Evolutionary conservation across 345 rosid genomes (phyloP).

Genomic region (Eucalyptus curtisii): DNA sequence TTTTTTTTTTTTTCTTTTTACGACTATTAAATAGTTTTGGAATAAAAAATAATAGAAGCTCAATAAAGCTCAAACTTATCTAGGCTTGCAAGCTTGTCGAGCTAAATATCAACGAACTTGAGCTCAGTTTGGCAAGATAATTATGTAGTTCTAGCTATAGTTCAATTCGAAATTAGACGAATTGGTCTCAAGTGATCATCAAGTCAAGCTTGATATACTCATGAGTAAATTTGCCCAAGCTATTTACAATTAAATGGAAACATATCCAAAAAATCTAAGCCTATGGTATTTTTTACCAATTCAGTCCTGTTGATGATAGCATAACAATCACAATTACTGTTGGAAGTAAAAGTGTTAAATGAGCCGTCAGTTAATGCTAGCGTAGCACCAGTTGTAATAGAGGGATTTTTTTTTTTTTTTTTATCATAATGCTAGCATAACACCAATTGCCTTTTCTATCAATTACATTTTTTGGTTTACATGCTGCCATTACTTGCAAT

Average conservation of each 20-base stretch:
- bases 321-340: no score
- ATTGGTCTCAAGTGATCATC: not conserved
- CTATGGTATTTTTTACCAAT: no score
- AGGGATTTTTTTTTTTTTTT: no score
- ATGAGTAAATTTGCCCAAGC: not conserved
- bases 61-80: not conserved
- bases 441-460: no score
- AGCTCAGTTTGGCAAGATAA: not conserved
- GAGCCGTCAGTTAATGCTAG: no score
- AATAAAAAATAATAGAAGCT: not conserved
- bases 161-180: not conserved
- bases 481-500: no score
- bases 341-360: no score
- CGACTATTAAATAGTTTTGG: not conserved
- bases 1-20: not conserved
- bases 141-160: not conserved
- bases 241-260: not conserved
- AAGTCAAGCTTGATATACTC: not conserved
- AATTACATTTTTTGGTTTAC: no score
- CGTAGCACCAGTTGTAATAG: no score
- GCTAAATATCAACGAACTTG: not conserved
- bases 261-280: no score
- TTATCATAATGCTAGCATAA: no score
- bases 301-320: not conserved
- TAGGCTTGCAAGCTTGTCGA: not conserved